Percentiles rank a stretch among this genome's conserved stretches.
Evolutionary conservation across 441 rosid genomes (phyloP).

Genomic region (Geranium incanum): DNA sequence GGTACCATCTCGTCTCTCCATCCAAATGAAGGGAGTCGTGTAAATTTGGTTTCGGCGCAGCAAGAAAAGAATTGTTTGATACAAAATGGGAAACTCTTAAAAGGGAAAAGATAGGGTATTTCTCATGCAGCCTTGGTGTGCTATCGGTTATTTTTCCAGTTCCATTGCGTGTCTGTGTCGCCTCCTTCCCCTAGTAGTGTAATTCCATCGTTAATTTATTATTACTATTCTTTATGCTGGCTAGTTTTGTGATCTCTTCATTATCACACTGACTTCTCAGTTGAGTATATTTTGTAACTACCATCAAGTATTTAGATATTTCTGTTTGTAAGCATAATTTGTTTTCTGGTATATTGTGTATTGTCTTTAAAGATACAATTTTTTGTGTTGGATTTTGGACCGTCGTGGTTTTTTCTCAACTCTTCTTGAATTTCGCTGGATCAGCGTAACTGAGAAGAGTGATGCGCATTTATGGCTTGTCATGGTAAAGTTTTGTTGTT

Average conservation of each 20-base stretch:
- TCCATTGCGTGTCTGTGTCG: neutral
- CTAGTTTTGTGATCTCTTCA: neutral
- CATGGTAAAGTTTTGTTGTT: too few relatives aligned
- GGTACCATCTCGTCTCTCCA: conserved; percentile 38
- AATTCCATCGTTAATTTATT: neutral
- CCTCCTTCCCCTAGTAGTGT: neutral
- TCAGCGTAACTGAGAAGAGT: too few relatives aligned
- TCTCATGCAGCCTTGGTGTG: conserved; percentile 4
- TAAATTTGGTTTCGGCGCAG: neutral
- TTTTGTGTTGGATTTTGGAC: too few relatives aligned
- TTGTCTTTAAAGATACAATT: too few relatives aligned
- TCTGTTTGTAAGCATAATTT: too few relatives aligned
- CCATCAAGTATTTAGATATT: neutral
- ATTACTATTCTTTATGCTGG: neutral
- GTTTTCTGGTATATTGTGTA: neutral
- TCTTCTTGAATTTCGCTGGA: too few relatives aligned
- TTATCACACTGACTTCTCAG: neutral
- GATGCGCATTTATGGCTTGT: too few relatives aligned
- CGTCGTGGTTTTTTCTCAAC: too few relatives aligned
- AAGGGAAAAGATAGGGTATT: neutral
- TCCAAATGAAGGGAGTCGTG: neutral
- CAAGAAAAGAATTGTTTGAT: too few relatives aligned
- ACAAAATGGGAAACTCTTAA: too few relatives aligned
- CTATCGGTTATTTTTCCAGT: neutral
- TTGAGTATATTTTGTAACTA: neutral